A percentile compares a stretch with the other conserved stretches of the same genome.
Conservation (phyloP, 495 filamentous ascomycete genomes). For the Aspergillus ellipticus region DNA sequence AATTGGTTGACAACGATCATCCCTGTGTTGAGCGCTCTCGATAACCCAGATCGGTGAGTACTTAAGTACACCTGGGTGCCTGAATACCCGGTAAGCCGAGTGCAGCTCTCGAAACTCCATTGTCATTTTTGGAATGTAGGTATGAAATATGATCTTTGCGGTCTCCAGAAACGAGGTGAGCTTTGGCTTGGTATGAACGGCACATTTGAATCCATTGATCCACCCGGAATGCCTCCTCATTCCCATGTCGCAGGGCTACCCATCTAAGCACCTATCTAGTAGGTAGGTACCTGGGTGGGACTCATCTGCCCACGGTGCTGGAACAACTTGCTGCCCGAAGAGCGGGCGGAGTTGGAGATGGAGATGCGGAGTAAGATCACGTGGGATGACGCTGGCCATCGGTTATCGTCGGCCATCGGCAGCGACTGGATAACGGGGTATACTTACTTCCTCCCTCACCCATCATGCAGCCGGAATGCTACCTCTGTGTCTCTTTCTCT, state of each 20-base stretch:
- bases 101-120: neutral
- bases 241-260: too few species aligned
- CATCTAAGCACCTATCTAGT: too few species aligned
- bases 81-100: neutral
- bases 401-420: slow-evolving; percentile 40
- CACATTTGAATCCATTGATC: too few species aligned
- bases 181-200: too few species aligned
- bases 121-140: neutral
- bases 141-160: too few species aligned
- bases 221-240: too few species aligned
- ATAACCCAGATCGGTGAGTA: too few species aligned
- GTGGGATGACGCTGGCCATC: slow-evolving; percentile 30
- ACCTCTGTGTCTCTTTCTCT: slow-evolving; percentile 17
- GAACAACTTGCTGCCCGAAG: slow-evolving; percentile 2
- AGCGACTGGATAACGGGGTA: neutral
- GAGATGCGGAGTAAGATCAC: slow-evolving; percentile 31
- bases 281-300: neutral
- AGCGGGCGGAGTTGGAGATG: neutral
- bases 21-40: too few species aligned
- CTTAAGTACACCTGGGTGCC: too few species aligned
- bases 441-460: neutral
- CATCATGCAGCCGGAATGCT: slow-evolving; percentile 8
- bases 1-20: too few species aligned
- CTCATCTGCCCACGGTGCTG: neutral
- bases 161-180: too few species aligned